Conservation (phyloP, 2,329 filamentous ascomycete species). For the Clarireedia homoeocarpa region DNA sequence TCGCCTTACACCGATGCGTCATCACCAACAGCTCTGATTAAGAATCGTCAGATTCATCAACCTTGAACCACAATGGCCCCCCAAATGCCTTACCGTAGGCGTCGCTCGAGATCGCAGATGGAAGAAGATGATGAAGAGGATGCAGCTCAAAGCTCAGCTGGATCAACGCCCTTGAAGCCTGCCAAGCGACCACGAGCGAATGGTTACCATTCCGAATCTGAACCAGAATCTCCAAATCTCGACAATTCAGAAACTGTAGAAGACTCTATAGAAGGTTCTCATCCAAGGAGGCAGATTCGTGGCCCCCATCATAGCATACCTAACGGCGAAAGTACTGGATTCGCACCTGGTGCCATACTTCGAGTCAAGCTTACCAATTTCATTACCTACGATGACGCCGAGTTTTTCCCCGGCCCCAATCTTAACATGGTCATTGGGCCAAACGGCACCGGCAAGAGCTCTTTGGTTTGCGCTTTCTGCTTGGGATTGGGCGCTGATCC, state of each 20-base stretch:
- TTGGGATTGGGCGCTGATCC: slow-evolving; percentile 81
- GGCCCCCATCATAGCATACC: not conserved
- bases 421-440: slow-evolving; percentile 98
- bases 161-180: slow-evolving; percentile 13
- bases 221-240: slow-evolving; percentile 9
- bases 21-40: too few relatives aligned
- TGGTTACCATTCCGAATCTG: slow-evolving; percentile 11
- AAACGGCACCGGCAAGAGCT: slow-evolving; percentile 98
- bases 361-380: slow-evolving; percentile 83
- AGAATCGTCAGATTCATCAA: not conserved
- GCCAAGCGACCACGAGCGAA: slow-evolving; percentile 24
- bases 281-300: not conserved
- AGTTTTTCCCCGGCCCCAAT: slow-evolving; percentile 85
- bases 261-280: not conserved
- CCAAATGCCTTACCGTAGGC: slow-evolving; percentile 6
- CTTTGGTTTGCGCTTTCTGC: slow-evolving; percentile 93
- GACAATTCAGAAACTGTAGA: slow-evolving; percentile 1
- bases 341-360: slow-evolving; percentile 70
- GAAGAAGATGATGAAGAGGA: slow-evolving; percentile 24
- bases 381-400: slow-evolving; percentile 87
- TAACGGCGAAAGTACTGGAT: slow-evolving; percentile 10
- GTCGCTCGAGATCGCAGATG: slow-evolving; percentile 17
- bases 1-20: too few relatives aligned
- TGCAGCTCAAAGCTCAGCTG: slow-evolving; percentile 13
- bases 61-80: slow-evolving; percentile 8